Conservation (phyloP, 192 early-diverging fungal genomes). For the Globomyces pollinis-pini region DNA sequence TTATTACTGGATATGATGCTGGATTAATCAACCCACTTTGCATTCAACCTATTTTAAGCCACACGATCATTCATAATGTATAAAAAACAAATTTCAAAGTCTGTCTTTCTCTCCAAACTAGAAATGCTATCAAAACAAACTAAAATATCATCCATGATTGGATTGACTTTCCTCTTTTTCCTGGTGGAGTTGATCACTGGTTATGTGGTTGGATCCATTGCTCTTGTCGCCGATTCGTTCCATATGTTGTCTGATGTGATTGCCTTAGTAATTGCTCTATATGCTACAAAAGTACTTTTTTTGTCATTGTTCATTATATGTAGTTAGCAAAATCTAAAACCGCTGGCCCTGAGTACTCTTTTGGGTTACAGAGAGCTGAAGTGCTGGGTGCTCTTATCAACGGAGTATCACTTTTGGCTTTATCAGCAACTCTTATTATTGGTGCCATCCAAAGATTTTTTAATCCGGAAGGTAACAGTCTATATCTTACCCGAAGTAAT, state of each 20-base stretch:
- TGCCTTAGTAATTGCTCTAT: slow-evolving; percentile 66
- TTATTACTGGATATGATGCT: too few relatives aligned
- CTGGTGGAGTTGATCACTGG: slow-evolving; percentile 76
- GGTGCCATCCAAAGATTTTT: slow-evolving; percentile 81
- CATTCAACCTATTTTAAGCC: too few relatives aligned
- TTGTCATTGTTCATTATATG: slow-evolving; percentile 20
- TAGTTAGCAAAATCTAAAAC: slow-evolving; percentile 56
- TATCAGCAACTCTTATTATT: slow-evolving; percentile 84
- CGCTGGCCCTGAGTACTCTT: slow-evolving; percentile 61
- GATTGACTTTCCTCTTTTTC: slow-evolving; percentile 45
- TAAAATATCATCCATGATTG: not conserved
- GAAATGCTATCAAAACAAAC: not conserved
- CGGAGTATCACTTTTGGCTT: slow-evolving; percentile 79
- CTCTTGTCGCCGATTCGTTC: slow-evolving; percentile 85
- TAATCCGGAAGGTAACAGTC: slow-evolving; percentile 42
- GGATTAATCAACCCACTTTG: too few relatives aligned
- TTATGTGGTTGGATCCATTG: slow-evolving; percentile 64
- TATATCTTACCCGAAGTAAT: slow-evolving; percentile 33
- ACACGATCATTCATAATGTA: too few relatives aligned
- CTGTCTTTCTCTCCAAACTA: too few relatives aligned
- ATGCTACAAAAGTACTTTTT: slow-evolving; percentile 47
- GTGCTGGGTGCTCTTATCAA: slow-evolving; percentile 89
- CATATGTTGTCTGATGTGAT: slow-evolving; percentile 61
- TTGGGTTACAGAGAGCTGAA: slow-evolving; percentile 88
- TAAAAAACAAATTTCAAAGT: too few relatives aligned